phyloP scores from a whole-genome alignment of 2,329 filamentous ascomycete genomes.

The Pseudocercospora cruenta region DNA sequence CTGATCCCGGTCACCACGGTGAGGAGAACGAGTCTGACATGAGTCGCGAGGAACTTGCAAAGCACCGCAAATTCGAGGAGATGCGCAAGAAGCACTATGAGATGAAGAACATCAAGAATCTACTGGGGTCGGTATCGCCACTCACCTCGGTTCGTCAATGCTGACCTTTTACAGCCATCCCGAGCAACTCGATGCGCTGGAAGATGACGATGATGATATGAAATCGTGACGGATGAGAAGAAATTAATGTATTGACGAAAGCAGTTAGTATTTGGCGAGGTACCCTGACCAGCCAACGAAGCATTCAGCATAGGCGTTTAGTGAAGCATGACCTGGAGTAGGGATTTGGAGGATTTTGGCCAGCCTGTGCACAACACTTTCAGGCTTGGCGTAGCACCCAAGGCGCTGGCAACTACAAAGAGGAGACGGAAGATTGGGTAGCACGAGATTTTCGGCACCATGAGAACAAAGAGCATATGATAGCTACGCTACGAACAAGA shows the following conservation, averaged over 20 bases:
- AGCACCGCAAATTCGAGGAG: constrained; percentile 89
- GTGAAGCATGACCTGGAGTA: constrained; percentile 2
- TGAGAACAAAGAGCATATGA: not conserved
- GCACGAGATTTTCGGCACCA: not conserved
- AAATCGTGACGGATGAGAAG: not conserved
- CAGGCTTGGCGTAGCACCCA: not conserved
- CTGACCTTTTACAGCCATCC: constrained; percentile 42
- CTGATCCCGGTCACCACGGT: constrained; percentile 58
- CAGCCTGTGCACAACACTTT: not conserved
- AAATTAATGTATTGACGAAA: not conserved
- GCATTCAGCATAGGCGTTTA: constrained; percentile 6
- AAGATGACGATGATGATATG: constrained; percentile 44
- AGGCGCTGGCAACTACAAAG: not conserved
- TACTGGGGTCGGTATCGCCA: constrained; percentile 68
- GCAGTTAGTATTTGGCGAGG: not conserved
- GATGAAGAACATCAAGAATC: constrained; percentile 90
- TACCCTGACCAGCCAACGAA: not conserved
- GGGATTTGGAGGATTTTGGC: not conserved
- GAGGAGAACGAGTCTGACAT: constrained; percentile 60
- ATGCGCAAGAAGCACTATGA: constrained; percentile 97
- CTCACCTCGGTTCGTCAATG: constrained; percentile 9
- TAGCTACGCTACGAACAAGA: not conserved
- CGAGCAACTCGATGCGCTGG: constrained; percentile 45
- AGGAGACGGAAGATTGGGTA: not conserved
- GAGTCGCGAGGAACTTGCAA: constrained; percentile 75